Base-by-base conservation (phyloP, 1,139 yeast genomes). In the Ogataea hybrid region DNA sequence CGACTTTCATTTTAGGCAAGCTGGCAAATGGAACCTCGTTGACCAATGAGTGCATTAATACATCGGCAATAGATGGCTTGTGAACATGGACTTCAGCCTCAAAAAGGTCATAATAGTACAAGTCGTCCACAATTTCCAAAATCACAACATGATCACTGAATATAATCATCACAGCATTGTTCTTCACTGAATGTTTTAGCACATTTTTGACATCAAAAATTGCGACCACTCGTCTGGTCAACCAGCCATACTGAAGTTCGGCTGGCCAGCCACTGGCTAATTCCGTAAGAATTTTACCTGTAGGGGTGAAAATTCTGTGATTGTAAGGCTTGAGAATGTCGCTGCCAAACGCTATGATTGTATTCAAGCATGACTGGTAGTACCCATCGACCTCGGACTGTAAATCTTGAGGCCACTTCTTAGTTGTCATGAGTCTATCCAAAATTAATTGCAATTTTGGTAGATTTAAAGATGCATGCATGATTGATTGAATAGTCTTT, bases 211-310 rank as follows among this genome's bases (percentile, higher is more conserved):
- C 75, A 50, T 81, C 96, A 61, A 79, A 84, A 2, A 89, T 82
- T 0, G 94, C 85, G 15, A 90, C 89, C 4, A 90, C 92, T 48
- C 94, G 75, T 45, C 97, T 72, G 23, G 83, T 74, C 18, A 88
- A 62, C 97, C 97, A 89, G 20, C 95, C 96, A 57, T 82, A 83
- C 52, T 87, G 95, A 21, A 90, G 69, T 53, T 84, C 90, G 0
- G 78, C 67, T 0, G 97, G 97, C 97, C 97, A 90, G 17, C 79
- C 79, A 8, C 77, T 71, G 6, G 96, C 95, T 20, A 89, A 62
- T 56, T 88, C 96, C 0, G 95, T 83, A 33, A 90, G 66, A 2
- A 90, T 74, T 59, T 87, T 88, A 0, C 97, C 97, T 0, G 96
- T 83, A 1, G 97, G 96, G 0, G 97, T 89, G 58, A 89, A 87